phyloP scores from a whole-genome alignment of 2,329 filamentous ascomycete genomes.

The Fusarium sp. region DNA sequence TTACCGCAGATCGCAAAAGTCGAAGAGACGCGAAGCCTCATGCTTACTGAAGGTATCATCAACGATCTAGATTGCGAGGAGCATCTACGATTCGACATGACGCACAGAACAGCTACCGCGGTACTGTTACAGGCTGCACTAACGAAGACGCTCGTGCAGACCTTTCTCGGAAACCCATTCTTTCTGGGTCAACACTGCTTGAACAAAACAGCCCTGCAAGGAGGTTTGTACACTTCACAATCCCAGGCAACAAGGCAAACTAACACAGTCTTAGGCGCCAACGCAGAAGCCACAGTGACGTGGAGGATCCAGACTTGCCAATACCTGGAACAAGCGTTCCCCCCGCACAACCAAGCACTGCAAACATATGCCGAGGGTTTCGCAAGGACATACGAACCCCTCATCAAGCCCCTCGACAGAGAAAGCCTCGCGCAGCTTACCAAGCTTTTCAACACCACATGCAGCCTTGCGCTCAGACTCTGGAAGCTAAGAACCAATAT shows the following conservation, averaged over 20 bases:
- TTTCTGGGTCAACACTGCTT: background rate
- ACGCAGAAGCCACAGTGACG: background rate
- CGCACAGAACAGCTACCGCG: background rate
- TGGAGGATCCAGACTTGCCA: background rate
- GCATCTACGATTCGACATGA: background rate
- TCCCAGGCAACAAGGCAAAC: background rate
- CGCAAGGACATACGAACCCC: background rate
- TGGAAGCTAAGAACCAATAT: background rate
- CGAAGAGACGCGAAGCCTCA: background rate
- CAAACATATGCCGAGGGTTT: background rate
- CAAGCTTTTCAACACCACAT: background rate
- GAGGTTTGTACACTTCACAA: background rate
- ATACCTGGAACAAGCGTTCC: background rate
- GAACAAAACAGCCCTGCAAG: background rate
- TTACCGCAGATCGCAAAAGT: background rate
- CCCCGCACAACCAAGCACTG: background rate
- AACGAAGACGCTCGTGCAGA: background rate
- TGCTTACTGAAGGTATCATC: background rate
- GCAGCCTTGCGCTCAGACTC: background rate
- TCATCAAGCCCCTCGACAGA: background rate
- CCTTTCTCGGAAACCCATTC: background rate
- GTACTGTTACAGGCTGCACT: background rate
- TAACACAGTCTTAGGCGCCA: background rate
- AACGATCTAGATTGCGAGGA: background rate
- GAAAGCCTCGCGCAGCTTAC: background rate